A percentile compares a stretch with the other conserved stretches of the same genome.
Conservation (phyloP, 1,139 yeast genomes). For the Candida glucosophila region DNA sequence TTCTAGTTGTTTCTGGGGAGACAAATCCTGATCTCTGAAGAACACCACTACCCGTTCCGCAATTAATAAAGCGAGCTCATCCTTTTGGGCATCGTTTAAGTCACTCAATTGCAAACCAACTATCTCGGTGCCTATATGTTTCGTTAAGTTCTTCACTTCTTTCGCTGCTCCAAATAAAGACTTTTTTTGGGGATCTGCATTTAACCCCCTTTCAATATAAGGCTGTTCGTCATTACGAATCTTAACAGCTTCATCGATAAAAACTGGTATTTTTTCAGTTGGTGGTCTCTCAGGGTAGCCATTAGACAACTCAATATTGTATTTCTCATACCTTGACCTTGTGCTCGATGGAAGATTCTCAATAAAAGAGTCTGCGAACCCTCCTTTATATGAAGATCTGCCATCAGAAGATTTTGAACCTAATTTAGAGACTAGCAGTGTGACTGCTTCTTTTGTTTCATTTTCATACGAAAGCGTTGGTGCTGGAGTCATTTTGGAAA, state of each 20-base stretch:
- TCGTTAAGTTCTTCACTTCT: conserved; percentile 38
- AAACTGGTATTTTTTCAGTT: conserved; percentile 32
- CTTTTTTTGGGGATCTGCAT: conserved; percentile 47
- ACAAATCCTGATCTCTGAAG: conserved; percentile 34
- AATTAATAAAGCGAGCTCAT: conserved; percentile 37
- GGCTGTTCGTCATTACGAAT: conserved; percentile 32
- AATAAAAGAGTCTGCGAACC: conserved; percentile 10
- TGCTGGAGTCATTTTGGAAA: too few species aligned
- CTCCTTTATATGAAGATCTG: conserved; percentile 6
- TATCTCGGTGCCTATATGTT: conserved; percentile 48
- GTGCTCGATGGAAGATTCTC: conserved; percentile 11
- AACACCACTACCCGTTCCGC: conserved; percentile 38
- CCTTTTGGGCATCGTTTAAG: conserved; percentile 41
- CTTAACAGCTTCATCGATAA: conserved; percentile 41
- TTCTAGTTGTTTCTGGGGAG: conserved; percentile 38
- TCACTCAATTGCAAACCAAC: conserved; percentile 44
- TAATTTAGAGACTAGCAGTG: too few species aligned
- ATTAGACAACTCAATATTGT: conserved; percentile 20
- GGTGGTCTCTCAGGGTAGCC: conserved; percentile 24
- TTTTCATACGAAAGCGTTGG: too few species aligned
- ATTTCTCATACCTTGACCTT: conserved; percentile 17
- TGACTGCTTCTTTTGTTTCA: too few species aligned
- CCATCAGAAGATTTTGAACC: background rate
- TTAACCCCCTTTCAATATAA: conserved; percentile 37
- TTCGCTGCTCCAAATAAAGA: conserved; percentile 42